Conservation (phyloP, 108 stramenopile genomes). For the Epipyxis sp. region DNA sequence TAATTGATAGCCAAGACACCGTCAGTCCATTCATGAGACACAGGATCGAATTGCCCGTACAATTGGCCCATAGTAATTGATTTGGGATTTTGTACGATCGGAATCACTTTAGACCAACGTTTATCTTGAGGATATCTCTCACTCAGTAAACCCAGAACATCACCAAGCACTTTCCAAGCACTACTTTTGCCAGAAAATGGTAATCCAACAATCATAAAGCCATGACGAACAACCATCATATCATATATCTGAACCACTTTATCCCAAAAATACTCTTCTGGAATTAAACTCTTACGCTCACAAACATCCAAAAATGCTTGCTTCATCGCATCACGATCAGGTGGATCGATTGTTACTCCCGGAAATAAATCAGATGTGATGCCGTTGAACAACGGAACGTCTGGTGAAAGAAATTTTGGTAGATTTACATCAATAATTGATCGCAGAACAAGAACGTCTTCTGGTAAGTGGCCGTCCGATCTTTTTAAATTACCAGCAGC, state of each 20-base stretch:
- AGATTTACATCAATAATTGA: constrained; percentile 69
- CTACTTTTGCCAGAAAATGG: constrained; percentile 65
- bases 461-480: constrained; percentile 55
- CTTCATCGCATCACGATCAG: constrained; percentile 55
- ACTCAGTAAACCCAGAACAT: constrained; percentile 40
- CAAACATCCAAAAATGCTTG: constrained; percentile 54
- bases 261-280: constrained; percentile 59
- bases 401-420: constrained; percentile 65
- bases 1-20: constrained; percentile 65
- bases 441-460: constrained; percentile 59
- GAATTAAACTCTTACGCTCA: constrained; percentile 47
- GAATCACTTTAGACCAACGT: constrained; percentile 59
- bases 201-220: constrained; percentile 69
- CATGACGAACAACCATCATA: constrained; percentile 73
- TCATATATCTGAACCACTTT: constrained; percentile 69
- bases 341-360: constrained; percentile 54
- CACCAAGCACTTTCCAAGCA: constrained; percentile 55
- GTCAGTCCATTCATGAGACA: constrained; percentile 68
- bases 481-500: constrained; percentile 68
- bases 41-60: constrained; percentile 62
- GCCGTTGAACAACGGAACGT: constrained; percentile 67
- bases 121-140: constrained; percentile 49
- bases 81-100: constrained; percentile 66
- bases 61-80: constrained; percentile 64
- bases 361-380: constrained; percentile 65